These are phyloP conservation scores for Diutina mesorugosa DNA, from an alignment of 1,139 yeast species.

Conservation along the genomic window DNA sequence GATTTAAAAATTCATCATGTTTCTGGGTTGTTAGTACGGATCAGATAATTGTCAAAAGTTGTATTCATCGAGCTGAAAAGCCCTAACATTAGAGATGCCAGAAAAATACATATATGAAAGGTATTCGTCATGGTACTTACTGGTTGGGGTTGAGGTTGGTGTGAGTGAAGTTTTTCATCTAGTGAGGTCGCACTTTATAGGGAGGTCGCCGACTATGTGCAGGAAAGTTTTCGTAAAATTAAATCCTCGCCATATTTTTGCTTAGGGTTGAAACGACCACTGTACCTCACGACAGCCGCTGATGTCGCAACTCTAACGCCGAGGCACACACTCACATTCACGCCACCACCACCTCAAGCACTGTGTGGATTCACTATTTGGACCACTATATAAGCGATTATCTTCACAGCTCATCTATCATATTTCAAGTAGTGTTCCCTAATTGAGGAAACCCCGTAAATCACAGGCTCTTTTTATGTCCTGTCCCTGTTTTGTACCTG, in stretches of 20 bases:
- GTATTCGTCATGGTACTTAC: constrained; percentile 21
- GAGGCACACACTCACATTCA: neutral
- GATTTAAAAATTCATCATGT: neutral
- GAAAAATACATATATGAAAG: constrained; percentile 37
- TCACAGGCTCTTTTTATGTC: too few species aligned
- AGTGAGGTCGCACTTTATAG: neutral
- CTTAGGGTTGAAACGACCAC: neutral
- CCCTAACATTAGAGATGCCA: constrained; percentile 67
- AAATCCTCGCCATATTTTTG: neutral
- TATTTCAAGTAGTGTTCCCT: too few species aligned
- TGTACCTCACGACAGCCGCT: neutral
- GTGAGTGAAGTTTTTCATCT: too few species aligned
- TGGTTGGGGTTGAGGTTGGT: neutral
- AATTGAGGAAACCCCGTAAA: too few species aligned
- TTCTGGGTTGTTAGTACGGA: neutral
- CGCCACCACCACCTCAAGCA: neutral
- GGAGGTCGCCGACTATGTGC: neutral
- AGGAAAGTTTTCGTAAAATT: neutral
- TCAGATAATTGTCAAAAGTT: constrained; percentile 45
- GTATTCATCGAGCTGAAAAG: constrained; percentile 41
- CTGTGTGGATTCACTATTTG: too few species aligned
- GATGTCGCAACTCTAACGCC: too few species aligned
- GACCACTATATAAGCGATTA: too few species aligned
- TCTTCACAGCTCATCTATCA: too few species aligned
- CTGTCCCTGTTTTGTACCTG: too few species aligned